These are phyloP conservation scores for Pythium biforme DNA, from an alignment of 352 stramenopile species.

Conservation along the genomic window DNA sequence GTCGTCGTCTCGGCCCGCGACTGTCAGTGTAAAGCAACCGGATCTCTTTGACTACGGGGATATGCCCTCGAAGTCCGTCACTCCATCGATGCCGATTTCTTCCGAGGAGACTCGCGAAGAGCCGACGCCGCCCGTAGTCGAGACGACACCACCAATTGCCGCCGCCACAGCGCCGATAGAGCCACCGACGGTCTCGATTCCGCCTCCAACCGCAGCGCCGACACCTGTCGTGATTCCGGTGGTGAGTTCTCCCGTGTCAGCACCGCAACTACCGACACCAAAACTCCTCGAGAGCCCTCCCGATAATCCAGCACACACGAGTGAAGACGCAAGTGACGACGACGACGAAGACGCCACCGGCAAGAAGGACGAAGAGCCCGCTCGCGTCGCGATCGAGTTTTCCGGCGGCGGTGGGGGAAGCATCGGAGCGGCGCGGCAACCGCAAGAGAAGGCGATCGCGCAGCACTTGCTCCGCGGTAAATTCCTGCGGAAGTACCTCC, in stretches of 20 bases:
- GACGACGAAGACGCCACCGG: conserved; percentile 5
- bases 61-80: conserved; percentile 10
- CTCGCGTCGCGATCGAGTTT: conserved; percentile 41
- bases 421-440: conserved; percentile 14
- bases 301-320: background rate
- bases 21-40: conserved; percentile 7
- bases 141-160: background rate
- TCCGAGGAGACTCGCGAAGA: background rate
- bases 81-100: background rate
- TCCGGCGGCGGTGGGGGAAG: conserved; percentile 10
- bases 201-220: background rate
- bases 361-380: conserved; percentile 23
- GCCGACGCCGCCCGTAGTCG: background rate
- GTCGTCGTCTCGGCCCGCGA: background rate
- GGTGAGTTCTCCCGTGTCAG: background rate
- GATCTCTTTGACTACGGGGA: conserved; percentile 31
- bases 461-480: conserved; percentile 60
- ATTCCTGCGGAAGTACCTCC: conserved; percentile 66
- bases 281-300: background rate
- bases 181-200: background rate
- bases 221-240: background rate
- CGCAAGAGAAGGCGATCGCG: conserved; percentile 45
- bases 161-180: background rate
- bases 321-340: background rate
- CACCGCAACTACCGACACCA: background rate